Evolutionary conservation across 768 basidiomycete genomes (phyloP), one percentile per base, ranked within the genome.

Genomic region (Pholiota molesta): DNA sequence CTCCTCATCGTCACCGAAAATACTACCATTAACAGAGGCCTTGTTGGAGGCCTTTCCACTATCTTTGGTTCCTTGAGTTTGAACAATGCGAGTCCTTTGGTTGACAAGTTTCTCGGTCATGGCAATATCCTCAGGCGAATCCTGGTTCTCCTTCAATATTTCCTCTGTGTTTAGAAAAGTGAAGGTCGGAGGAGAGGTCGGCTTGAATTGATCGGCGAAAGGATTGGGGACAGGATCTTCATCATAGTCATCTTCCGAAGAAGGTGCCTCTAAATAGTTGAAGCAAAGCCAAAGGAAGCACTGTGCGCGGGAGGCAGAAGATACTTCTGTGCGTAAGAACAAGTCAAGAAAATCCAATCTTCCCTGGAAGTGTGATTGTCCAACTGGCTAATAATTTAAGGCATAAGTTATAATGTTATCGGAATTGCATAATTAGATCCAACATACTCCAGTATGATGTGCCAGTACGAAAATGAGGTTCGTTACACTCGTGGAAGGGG

Each of bases 241-340:
- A 65, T 81, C 77, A 52, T 81, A 75, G 63, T 81, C 75, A 42
- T 81, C 78, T 40, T 75, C 76, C 29, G 73, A 64, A 5, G 73
- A 67, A 10, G 75, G 71, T 14, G 75, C 74, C 70, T 92, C 90
- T 63, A 91, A 81, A 70, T 92, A 91, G 69, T 90, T 86, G 75
- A 86, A 95, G 69, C 94, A 83, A 59, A 95, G 81, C 90, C 91
- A 94, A 29, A 97, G 83, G 73, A 97, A 94, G 2, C 89, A 91
- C 47, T 77, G 81, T 7, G 91, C 92, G 47, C 95, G 89, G 55
- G 88, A 86, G 6, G 75, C 71, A 1, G 94, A 94, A 8, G 92
- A 87, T 47, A 93, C 80, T 66, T 90, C 85, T 10, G 72, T 73
- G 26, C 91, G 89, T 55, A 91, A 79, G 75, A 96, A 96, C 59